Evolutionary conservation across 345 rosid species (phyloP), one percentile per base, ranked within the genome.

Genomic region (Corchorus olitorius): DNA sequence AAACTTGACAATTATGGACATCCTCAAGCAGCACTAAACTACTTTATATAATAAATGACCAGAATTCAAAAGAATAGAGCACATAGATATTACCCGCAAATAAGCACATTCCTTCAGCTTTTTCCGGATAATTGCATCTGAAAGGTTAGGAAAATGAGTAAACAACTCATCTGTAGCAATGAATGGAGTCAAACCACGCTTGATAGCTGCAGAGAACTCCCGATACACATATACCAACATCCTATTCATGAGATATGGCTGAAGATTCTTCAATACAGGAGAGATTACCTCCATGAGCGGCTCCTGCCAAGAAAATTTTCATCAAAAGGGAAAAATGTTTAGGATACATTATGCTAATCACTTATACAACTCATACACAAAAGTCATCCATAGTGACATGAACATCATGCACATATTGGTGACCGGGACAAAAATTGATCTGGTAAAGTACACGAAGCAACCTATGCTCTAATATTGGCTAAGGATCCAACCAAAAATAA

Each of bases 201-300:
- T 92, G 79, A 85, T 80, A 59, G 87, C 86, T 3, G 87, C 88
- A 67, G 85, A 88, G 77, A 93, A 93, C 78, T 91, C 93, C 22
- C 95, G 94, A 81, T 89, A 96, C 75, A 91, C 90, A 84, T 89
- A 85, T 68, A 92, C 90, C 84, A 91, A 80, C 85, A 92, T 81
- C 85, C 91, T 86, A 76, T 93, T 91, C 87, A 88, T 78, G 78
- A 85, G 80, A 83, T 89, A 93, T 54, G 88, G 77, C 84, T 89
- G 97, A 79, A 91, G 89, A 84, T 84, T 90, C 87, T 96, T 96
- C 45, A 93, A 87, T 77, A 84, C 90, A 75, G 97, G 98, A 74
- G 99, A 82, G 80, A 92, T 89, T 49, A 93, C 98, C 87, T 93
- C 98, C 94, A 89, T 87, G 58, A 92, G 92, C 65, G 98, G 99